A percentile compares a stretch with the other conserved stretches of the same genome.
Evolutionary conservation across 2,329 filamentous ascomycete genomes (phyloP).

Genomic region (Sclerotinia spermophila): DNA sequence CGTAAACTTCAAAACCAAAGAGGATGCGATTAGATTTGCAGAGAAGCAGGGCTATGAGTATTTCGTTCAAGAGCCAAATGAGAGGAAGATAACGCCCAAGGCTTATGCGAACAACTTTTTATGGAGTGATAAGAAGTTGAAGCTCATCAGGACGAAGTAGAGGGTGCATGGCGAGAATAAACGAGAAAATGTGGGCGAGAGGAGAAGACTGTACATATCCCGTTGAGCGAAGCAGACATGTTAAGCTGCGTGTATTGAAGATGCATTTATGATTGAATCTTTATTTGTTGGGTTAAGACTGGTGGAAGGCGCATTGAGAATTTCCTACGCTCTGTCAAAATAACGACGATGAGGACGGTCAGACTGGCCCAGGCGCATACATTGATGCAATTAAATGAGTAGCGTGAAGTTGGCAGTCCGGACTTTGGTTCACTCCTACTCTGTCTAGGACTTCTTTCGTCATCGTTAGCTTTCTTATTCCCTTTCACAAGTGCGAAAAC

Average conservation of each 20-base stretch:
- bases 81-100: constrained; percentile 81
- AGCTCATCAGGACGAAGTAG: constrained; percentile 80
- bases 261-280: background rate
- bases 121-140: constrained; percentile 80
- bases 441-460: background rate
- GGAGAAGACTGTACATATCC: constrained; percentile 18
- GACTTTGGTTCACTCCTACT: background rate
- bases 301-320: background rate
- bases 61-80: constrained; percentile 95
- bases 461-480: background rate
- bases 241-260: constrained; percentile 5
- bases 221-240: constrained; percentile 6
- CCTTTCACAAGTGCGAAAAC: too few relatives aligned
- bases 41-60: constrained; percentile 99
- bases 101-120: constrained; percentile 96
- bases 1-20: constrained; percentile 85
- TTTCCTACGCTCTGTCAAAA: background rate
- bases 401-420: background rate
- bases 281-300: background rate
- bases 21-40: constrained; percentile 91
- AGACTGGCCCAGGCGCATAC: background rate
- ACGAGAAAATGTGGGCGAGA: too few relatives aligned
- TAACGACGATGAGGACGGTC: background rate
- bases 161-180: background rate
- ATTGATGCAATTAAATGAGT: background rate